phyloP scores from a whole-genome alignment of 805 yeast genomes.

The Cyberlindnera euphorbiae region DNA sequence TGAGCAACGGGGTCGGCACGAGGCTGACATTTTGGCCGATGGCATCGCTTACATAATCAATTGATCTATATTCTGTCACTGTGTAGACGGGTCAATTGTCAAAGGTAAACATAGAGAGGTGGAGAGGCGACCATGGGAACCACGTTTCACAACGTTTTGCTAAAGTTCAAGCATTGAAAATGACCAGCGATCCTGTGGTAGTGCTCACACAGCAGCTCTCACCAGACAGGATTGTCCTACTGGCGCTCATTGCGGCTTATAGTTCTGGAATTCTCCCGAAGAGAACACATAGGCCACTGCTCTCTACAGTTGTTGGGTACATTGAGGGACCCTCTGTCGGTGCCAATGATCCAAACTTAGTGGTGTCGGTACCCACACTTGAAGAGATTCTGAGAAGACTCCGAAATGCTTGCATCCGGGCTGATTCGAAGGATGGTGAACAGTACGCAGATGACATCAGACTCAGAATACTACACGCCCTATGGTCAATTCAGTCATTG shows the following conservation, averaged over 20 bases:
- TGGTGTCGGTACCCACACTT: conserved; percentile 31
- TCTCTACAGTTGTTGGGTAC: conserved; percentile 39
- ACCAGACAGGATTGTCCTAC: conserved; percentile 49
- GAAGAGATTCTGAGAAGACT: conserved; percentile 27
- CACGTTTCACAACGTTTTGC: too few species aligned
- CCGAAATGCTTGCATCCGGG: conserved; percentile 15
- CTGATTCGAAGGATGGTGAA: conserved; percentile 20
- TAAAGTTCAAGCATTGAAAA: too few species aligned
- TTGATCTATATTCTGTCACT: too few species aligned
- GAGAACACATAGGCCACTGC: conserved; percentile 32
- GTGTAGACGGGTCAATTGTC: too few species aligned
- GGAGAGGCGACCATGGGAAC: too few species aligned
- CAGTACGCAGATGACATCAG: conserved; percentile 28
- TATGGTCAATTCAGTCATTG: conserved; percentile 46
- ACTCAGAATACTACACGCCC: conserved; percentile 28
- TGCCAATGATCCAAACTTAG: conserved; percentile 14
- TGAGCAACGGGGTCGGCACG: too few species aligned
- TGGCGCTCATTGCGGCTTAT: conserved; percentile 44
- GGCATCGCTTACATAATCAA: too few species aligned
- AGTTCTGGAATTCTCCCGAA: conserved; percentile 38
- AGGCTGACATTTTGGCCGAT: too few species aligned
- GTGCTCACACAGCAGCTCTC: conserved; percentile 39
- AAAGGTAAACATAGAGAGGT: too few species aligned
- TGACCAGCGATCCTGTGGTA: conserved; percentile 6
- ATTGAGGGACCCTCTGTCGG: conserved; percentile 32